Evolutionary conservation across 2,329 filamentous ascomycete genomes (phyloP).

Genomic region (Fusarium luffae): DNA sequence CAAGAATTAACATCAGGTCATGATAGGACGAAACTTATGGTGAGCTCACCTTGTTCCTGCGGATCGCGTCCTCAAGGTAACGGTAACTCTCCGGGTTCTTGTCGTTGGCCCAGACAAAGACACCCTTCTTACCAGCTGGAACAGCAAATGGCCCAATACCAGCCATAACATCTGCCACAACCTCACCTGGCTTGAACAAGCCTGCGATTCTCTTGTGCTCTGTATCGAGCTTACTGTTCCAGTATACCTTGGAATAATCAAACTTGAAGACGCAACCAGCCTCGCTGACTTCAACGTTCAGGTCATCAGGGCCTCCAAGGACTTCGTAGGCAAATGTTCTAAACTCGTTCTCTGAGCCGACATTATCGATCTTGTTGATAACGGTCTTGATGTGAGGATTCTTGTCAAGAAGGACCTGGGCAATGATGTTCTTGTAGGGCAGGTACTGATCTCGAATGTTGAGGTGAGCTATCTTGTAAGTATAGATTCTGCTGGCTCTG

Average conservation of each 20-base stretch:
- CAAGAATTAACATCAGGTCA: conserved; percentile 17
- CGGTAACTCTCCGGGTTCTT: conserved; percentile 90
- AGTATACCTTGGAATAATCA: conserved; percentile 97
- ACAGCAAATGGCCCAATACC: conserved; percentile 96
- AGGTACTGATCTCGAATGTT: conserved; percentile 87
- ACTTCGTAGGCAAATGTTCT: conserved; percentile 95
- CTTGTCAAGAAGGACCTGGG: conserved; percentile 88
- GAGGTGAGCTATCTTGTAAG: conserved; percentile 73
- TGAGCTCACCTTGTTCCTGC: conserved; percentile 77
- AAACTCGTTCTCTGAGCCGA: conserved; percentile 86
- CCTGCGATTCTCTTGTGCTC: conserved; percentile 86
- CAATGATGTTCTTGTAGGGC: conserved; percentile 88
- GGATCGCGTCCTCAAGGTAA: conserved; percentile 75
- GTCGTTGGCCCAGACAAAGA: conserved; percentile 97
- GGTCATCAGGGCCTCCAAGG: conserved; percentile 81
- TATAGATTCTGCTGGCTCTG: not conserved
- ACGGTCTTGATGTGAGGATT: conserved; percentile 85
- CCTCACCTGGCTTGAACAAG: conserved; percentile 84
- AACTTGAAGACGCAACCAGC: conserved; percentile 89
- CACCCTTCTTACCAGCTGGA: conserved; percentile 87
- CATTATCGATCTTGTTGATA: conserved; percentile 94
- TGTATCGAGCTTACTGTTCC: conserved; percentile 91
- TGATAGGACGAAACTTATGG: not conserved
- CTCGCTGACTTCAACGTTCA: conserved; percentile 86
- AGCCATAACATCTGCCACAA: conserved; percentile 96